Base-by-base conservation (phyloP, 2,329 filamentous ascomycete species). In the Hortaea werneckii region DNA sequence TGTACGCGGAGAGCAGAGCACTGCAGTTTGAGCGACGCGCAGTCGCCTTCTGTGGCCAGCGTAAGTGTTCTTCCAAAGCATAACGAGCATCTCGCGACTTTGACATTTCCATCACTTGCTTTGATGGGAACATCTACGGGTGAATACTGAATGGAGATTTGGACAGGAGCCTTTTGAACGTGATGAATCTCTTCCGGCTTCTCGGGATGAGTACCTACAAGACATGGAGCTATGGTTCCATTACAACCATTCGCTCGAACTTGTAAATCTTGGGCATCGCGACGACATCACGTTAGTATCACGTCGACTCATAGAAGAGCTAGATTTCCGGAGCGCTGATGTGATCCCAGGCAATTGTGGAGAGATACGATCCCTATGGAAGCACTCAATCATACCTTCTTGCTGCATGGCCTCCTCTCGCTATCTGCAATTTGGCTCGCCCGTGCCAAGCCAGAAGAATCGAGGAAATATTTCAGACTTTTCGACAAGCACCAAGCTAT, bases 201-300 rank as follows among this genome's bases (percentile, higher is more conserved):
- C 27, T n/a, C 13, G 49, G 1, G 42, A 49, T 2, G 50, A 55
- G 37, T 58, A 54, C 54, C 47, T 58, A n/a, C 54, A 57, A 40
- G 55, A 58, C 37, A 55, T 60, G 37, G 55, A 58, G 37, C 50
- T 60, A 7, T 58, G 58, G 55, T 54, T 58, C 40, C 49, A 60
- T 37, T 60, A 56, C 47, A 42, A 8, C 13, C 10, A 26, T 29
- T 29, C 30, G 39, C 20, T 46, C 29, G 28, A 30, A 5, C 20
- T 26, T 10, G 28, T 30, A 28, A 20, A 12, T 8, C 39, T 45
- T 3, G 52, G 52, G 11, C 34, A 41, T 11, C 43, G 48, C 13
- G 43, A 53, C 8, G 45, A 54, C 13, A 29, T 49, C 9, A 45
- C 48, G 13, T 40, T 20, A 20, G 20, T 20, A 20, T 20, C 20